Percentiles rank a stretch among this genome's conserved stretches.
Conservation (phyloP, 78 protist genomes). For the Chrysochromulina tobinii region DNA sequence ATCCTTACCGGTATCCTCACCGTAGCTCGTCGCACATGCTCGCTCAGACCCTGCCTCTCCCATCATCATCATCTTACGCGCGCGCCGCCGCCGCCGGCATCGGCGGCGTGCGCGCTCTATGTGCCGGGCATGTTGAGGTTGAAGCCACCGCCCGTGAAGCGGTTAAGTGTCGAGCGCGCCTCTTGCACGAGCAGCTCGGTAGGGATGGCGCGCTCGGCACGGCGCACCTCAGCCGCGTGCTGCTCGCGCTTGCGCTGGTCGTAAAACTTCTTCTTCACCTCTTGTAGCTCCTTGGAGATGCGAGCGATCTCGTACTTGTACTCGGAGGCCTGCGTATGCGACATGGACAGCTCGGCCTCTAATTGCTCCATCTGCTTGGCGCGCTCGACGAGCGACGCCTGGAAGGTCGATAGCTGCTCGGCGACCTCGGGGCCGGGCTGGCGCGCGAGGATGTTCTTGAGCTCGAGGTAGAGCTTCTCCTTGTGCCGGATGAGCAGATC, state of each 20-base stretch:
- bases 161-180: not conserved
- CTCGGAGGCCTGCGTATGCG: constrained; percentile 33
- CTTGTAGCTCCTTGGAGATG: constrained; percentile 66
- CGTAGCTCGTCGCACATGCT: too few relatives aligned
- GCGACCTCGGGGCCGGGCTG: constrained; percentile 87
- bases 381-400: constrained; percentile 50
- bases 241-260: constrained; percentile 56
- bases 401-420: constrained; percentile 65
- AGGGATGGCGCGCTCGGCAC: not conserved
- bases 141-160: constrained; percentile 25
- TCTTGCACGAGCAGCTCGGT: not conserved
- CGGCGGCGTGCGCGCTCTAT: too few relatives aligned
- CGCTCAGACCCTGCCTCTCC: too few relatives aligned
- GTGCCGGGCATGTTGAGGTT: not conserved
- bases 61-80: too few relatives aligned
- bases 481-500: constrained; percentile 77
- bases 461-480: constrained; percentile 80
- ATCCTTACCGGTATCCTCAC: too few relatives aligned
- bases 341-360: constrained; percentile 71
- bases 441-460: constrained; percentile 78
- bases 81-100: too few relatives aligned
- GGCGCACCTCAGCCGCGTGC: not conserved
- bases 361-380: constrained; percentile 60
- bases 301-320: constrained; percentile 62
- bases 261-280: constrained; percentile 45